Percentiles rank a stretch among this genome's conserved stretches.
These are phyloP conservation scores for Monosporascus sp. DNA, from an alignment of 2,329 filamentous ascomycete genomes.

Conservation along the genomic window DNA sequence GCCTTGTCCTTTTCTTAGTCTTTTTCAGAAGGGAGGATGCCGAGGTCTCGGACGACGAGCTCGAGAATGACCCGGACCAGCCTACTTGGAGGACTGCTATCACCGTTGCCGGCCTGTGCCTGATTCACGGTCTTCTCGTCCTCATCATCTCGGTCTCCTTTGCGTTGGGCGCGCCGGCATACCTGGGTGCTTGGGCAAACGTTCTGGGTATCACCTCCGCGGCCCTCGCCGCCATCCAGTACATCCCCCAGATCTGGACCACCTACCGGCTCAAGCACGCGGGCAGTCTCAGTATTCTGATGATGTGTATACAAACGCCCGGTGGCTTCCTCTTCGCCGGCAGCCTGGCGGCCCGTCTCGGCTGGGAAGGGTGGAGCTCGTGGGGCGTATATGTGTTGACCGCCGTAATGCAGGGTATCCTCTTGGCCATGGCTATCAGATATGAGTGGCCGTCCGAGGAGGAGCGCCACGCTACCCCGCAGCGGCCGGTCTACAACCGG, in stretches of 20 bases:
- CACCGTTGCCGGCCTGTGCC: constrained; percentile 64
- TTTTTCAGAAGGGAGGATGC: constrained; percentile 72
- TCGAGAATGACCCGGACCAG: constrained; percentile 37
- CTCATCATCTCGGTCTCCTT: constrained; percentile 66
- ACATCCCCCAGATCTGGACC: constrained; percentile 90
- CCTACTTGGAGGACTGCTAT: constrained; percentile 76
- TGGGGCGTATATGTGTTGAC: constrained; percentile 91
- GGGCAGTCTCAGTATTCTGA: constrained; percentile 87
- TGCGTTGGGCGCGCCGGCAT: constrained; percentile 53
- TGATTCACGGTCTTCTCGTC: constrained; percentile 69
- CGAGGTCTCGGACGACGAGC: constrained; percentile 43
- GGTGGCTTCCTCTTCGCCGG: constrained; percentile 86
- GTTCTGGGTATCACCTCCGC: constrained; percentile 76
- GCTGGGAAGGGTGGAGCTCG: constrained; percentile 83
- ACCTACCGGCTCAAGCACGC: constrained; percentile 82
- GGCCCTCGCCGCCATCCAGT: constrained; percentile 78
- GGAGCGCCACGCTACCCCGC: constrained; percentile 12
- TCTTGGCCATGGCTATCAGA: constrained; percentile 74
- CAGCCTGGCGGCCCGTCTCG: constrained; percentile 75
- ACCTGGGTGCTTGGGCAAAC: constrained; percentile 77
- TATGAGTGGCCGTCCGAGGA: constrained; percentile 50
- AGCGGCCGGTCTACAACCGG: constrained; percentile 24
- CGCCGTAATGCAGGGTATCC: constrained; percentile 73
- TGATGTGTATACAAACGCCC: constrained; percentile 98
- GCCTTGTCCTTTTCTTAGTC: constrained; percentile 86